phyloP scores from a whole-genome alignment of 1,284 basidiomycete species.

The Papiliotrema laurentii region DNA sequence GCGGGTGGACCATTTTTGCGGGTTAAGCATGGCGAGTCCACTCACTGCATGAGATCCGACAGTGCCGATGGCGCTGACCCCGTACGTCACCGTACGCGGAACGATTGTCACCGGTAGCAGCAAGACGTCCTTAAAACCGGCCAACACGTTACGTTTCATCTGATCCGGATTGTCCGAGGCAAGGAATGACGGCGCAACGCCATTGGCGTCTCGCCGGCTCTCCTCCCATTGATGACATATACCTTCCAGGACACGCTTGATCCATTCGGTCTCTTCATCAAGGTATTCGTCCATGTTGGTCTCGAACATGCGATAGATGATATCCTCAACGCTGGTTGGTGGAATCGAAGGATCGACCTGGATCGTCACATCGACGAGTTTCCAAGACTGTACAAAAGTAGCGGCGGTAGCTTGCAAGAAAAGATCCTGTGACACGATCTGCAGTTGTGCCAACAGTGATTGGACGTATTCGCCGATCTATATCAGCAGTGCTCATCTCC shows the following conservation, averaged over 20 bases:
- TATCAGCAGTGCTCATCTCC: neutral
- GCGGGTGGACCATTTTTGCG: slow-evolving; percentile 64
- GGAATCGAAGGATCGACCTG: slow-evolving; percentile 42
- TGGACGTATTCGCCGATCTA: slow-evolving; percentile 84
- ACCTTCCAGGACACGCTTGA: slow-evolving; percentile 66
- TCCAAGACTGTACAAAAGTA: slow-evolving; percentile 80
- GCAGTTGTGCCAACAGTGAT: slow-evolving; percentile 68
- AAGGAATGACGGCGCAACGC: slow-evolving; percentile 58
- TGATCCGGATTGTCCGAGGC: slow-evolving; percentile 81
- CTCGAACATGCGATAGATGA: slow-evolving; percentile 90
- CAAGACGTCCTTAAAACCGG: slow-evolving; percentile 84
- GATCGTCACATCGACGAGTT: slow-evolving; percentile 73
- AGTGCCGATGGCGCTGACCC: slow-evolving; percentile 63
- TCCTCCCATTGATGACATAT: slow-evolving; percentile 76
- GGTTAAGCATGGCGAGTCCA: slow-evolving; percentile 80
- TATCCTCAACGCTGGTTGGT: slow-evolving; percentile 64
- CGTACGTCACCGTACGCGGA: slow-evolving; percentile 68
- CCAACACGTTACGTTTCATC: slow-evolving; percentile 86
- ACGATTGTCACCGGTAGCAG: slow-evolving; percentile 93
- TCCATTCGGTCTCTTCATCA: slow-evolving; percentile 81
- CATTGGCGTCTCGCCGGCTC: slow-evolving; percentile 2
- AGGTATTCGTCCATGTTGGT: slow-evolving; percentile 94
- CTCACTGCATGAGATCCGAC: slow-evolving; percentile 71
- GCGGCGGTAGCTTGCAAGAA: slow-evolving; percentile 85
- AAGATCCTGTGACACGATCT: slow-evolving; percentile 64